phyloP scores from a whole-genome alignment of 352 stramenopile genomes.

The Aphanomyces astaci region DNA sequence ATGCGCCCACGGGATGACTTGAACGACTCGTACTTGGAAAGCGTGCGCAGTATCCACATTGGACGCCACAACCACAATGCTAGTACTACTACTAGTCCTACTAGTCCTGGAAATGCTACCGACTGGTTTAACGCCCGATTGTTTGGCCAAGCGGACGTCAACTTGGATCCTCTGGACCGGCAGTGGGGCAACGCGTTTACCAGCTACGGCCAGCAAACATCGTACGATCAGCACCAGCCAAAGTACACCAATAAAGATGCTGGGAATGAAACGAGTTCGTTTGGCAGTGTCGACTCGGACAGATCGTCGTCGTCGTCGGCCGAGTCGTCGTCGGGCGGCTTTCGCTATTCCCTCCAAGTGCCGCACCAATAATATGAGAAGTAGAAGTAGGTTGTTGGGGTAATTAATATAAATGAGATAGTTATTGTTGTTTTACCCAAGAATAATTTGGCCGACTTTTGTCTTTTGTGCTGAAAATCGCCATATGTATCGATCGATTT shows the following conservation, averaged over 20 bases:
- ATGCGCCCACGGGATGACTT: constrained; percentile 6
- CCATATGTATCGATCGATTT: no score
- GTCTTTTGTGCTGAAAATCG: no score
- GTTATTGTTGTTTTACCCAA: no score
- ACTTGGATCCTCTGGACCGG: constrained; percentile 14
- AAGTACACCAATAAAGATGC: neutral
- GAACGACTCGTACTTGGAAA: constrained; percentile 14
- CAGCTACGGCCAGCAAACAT: neutral
- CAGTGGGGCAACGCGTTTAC: constrained; percentile 1
- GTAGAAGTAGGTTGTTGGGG: no score
- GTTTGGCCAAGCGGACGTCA: constrained; percentile 21
- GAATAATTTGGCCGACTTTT: no score
- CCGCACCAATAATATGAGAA: no score
- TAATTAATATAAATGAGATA: no score
- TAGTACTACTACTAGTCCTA: no score
- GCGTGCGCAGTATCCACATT: constrained; percentile 14
- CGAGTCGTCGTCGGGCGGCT: neutral
- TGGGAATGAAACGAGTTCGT: neutral
- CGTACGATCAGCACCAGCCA: neutral
- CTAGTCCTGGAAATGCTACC: no score
- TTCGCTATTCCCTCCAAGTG: constrained; percentile 5
- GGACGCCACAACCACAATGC: no score
- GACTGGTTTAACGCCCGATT: constrained; percentile 8
- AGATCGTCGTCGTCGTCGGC: neutral
- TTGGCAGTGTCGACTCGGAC: neutral